A percentile compares a stretch with the other conserved stretches of the same genome.
These are phyloP conservation scores for Solanum hybrid DNA, from an alignment of 305 asterid species.

Conservation along the genomic window DNA sequence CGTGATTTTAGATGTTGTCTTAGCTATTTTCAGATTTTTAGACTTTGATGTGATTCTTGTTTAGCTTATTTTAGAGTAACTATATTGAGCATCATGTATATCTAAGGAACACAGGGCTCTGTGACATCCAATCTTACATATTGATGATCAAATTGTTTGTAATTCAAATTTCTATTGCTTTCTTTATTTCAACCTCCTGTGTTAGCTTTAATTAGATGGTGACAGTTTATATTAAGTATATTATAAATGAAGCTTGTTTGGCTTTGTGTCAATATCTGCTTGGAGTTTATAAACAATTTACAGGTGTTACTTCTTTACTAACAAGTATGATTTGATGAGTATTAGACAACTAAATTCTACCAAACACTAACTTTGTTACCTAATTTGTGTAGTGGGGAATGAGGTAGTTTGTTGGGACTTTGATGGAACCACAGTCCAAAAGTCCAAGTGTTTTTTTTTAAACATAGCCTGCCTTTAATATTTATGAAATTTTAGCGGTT, in stretches of 20 bases:
- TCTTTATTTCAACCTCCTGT: conserved; percentile 2
- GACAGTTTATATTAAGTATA: neutral
- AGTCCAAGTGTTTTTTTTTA: neutral
- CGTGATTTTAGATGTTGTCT: neutral
- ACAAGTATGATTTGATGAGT: neutral
- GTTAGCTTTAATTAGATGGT: neutral
- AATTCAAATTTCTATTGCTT: neutral
- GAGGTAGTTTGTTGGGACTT: neutral
- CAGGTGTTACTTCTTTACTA: neutral
- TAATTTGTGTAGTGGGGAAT: neutral
- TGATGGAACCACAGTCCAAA: neutral
- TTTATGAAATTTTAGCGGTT: neutral
- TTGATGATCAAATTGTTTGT: neutral
- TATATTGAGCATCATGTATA: neutral
- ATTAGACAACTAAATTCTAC: neutral
- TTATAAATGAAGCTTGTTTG: conserved; percentile 1
- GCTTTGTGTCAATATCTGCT: neutral
- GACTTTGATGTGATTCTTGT: neutral
- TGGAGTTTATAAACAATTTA: neutral
- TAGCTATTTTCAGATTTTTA: neutral
- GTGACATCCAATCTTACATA: neutral
- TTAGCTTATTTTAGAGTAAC: neutral
- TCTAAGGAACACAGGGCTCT: neutral
- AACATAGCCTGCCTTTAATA: neutral
- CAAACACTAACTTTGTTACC: neutral